Evolutionary conservation across 352 stramenopile genomes (phyloP).

Genomic region (Phytophthora pseudosyringae): DNA sequence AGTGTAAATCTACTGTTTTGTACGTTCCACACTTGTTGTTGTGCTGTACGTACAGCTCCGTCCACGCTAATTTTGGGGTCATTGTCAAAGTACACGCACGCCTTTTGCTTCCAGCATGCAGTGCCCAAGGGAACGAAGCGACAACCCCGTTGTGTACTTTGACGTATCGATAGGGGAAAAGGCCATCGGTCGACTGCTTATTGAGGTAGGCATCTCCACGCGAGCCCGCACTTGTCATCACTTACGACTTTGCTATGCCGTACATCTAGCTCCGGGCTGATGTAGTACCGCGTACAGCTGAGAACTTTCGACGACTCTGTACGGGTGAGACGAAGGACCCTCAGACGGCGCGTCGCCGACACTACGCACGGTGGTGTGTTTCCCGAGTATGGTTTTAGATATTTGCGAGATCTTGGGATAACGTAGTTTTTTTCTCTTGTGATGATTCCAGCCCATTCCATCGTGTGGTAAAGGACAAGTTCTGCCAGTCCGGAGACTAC

Average conservation of each 20-base stretch:
- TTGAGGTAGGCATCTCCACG: constrained; percentile 67
- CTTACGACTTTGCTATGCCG: not conserved
- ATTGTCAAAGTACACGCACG: not conserved
- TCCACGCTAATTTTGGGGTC: constrained; percentile 19
- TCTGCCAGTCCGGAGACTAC: constrained; percentile 93
- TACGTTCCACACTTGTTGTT: not conserved
- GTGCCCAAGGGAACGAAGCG: constrained; percentile 8
- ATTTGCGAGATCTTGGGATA: not conserved
- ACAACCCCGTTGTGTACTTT: constrained; percentile 95
- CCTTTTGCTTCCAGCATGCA: constrained; percentile 11
- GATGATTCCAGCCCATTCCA: constrained; percentile 77
- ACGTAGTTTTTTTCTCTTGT: not conserved
- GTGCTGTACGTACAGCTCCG: not conserved
- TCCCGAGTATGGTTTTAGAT: not conserved
- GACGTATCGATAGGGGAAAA: constrained; percentile 94
- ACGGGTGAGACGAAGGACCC: constrained; percentile 89
- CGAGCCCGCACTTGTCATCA: not conserved
- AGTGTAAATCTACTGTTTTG: constrained; percentile 17
- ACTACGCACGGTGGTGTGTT: constrained; percentile 58
- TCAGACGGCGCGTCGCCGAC: constrained; percentile 60
- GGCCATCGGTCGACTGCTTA: constrained; percentile 88
- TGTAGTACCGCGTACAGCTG: constrained; percentile 93
- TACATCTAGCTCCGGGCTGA: constrained; percentile 87
- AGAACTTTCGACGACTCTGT: constrained; percentile 97
- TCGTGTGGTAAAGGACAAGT: constrained; percentile 91